Evolutionary conservation across 1,284 basidiomycete species (phyloP), one percentile per base, ranked within the genome.

Genomic region (Leccinum angustisporum): DNA sequence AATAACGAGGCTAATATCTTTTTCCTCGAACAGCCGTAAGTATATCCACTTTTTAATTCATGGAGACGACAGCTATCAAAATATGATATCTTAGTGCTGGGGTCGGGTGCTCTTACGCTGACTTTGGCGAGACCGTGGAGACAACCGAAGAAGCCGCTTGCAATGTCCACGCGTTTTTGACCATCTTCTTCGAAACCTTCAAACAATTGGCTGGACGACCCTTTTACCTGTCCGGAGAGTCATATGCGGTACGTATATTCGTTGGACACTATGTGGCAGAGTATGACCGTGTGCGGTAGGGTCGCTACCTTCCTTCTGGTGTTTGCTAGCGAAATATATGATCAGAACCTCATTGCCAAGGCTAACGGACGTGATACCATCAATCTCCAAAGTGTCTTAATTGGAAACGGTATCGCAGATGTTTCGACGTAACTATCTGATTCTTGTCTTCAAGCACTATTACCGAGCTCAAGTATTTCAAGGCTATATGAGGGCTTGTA

Each of bases 261-360:
- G 8, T 61, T 18, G 43, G 58, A 25, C 27, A 2, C 34, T 36
- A n/a, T 10, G 31, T 1, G 36, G n/a, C 27, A 21, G 38, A 30
- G 21, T 16, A 38, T 52, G 5, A 51, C 34, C 14, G 2, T 11
- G 4, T 56, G 25, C 52, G 18, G 30, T 52, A 87, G 84, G 91
- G 92, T 1, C 85, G 89, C 46, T 94, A 94, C 74, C 78, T 94
- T 2, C 92, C 91, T 1, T 21, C 21, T 21, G 21, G 82, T 92
- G 6, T 94, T 94, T 64, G 92, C 91, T 0, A 85, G 86, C 56
- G 87, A 92, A 63, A 87, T 95, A 40, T 82, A 86, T 52, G 91
- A 94, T 73, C 83, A 88, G 63, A 94, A 94, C 73, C 73, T 79
- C 58, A 68, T 83, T 18, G 82, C 86, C 3, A 74, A 78, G 46